phyloP scores from a whole-genome alignment of 768 basidiomycete species.

The Termitomyces sp. region DNA sequence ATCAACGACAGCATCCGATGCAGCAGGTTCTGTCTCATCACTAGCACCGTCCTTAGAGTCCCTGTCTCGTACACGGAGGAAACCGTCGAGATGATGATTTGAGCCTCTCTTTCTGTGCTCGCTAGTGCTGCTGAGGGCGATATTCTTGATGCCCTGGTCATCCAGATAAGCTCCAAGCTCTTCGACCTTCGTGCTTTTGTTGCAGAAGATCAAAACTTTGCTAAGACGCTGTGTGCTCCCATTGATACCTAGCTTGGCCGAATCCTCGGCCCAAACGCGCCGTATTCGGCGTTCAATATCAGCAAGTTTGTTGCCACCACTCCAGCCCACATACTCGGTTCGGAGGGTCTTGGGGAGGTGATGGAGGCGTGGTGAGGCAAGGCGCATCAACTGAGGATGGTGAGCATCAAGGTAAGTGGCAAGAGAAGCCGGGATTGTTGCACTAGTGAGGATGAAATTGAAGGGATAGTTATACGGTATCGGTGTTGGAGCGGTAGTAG shows the following conservation, averaged over 20 bases:
- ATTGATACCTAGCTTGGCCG: slow-evolving; percentile 21
- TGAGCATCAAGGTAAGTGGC: slow-evolving; percentile 56
- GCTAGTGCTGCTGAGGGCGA: slow-evolving; percentile 63
- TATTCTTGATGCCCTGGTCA: slow-evolving; percentile 56
- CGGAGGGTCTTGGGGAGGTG: slow-evolving; percentile 67
- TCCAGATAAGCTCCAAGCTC: slow-evolving; percentile 57
- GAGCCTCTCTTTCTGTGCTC: slow-evolving; percentile 59
- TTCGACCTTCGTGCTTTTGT: slow-evolving; percentile 66
- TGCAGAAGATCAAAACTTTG: slow-evolving; percentile 82
- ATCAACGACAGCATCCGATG: slow-evolving; percentile 6
- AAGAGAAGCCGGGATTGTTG: slow-evolving; percentile 81
- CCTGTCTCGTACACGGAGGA: slow-evolving; percentile 42
- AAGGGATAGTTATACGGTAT: slow-evolving; percentile 57
- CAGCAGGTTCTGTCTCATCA: slow-evolving; percentile 4
- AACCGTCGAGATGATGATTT: slow-evolving; percentile 75
- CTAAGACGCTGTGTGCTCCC: slow-evolving; percentile 33
- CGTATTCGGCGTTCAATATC: slow-evolving; percentile 77
- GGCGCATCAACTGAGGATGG: slow-evolving; percentile 64
- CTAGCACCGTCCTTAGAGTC: background rate
- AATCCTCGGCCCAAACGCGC: slow-evolving; percentile 72
- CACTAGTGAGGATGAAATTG: slow-evolving; percentile 78
- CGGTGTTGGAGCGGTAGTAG: slow-evolving; percentile 18
- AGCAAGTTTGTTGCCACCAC: slow-evolving; percentile 75
- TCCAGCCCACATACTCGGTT: slow-evolving; percentile 72
- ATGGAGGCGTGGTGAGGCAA: slow-evolving; percentile 80